Evolutionary conservation across 768 basidiomycete genomes (phyloP).

Genomic region (Agaricus bisporus): DNA sequence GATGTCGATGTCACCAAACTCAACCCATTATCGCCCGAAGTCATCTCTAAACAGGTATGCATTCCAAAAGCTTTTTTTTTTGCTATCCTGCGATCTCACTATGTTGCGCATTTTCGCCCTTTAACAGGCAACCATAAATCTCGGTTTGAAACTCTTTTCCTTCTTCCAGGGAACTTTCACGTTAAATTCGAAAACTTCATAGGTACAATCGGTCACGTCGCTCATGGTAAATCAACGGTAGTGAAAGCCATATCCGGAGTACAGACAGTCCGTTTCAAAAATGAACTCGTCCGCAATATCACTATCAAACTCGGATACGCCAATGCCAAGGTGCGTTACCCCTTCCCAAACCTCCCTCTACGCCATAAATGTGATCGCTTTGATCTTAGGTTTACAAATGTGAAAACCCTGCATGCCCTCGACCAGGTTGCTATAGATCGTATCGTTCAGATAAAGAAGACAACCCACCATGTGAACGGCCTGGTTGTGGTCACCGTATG

Average conservation of each 20-base stretch:
- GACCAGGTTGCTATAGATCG: constrained; percentile 91
- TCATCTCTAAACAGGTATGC: constrained; percentile 86
- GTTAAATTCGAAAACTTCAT: constrained; percentile 4
- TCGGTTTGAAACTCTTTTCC: constrained; percentile 46
- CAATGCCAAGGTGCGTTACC: constrained; percentile 81
- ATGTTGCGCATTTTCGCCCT: neutral
- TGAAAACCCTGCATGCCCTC: constrained; percentile 85
- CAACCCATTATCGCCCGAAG: constrained; percentile 84
- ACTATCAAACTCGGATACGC: constrained; percentile 99
- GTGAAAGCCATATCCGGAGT: constrained; percentile 99
- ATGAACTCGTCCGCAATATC: constrained; percentile 97
- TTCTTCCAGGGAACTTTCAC: neutral
- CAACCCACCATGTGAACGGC: constrained; percentile 87
- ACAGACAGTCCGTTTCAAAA: constrained; percentile 98
- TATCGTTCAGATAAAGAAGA: constrained; percentile 95
- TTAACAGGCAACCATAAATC: constrained; percentile 89
- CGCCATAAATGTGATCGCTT: constrained; percentile 15
- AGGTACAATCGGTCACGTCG: constrained; percentile 99
- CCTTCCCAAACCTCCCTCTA: neutral
- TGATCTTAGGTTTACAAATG: constrained; percentile 89
- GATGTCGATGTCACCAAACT: constrained; percentile 78
- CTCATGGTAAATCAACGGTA: constrained; percentile 93
- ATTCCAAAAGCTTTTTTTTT: neutral
- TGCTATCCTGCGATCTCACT: neutral
- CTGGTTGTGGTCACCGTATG: constrained; percentile 87